Evolutionary conservation across 116 monocot species (phyloP), one percentile per base, ranked within the genome.

Genomic region (Trichopus zeylanicus): DNA sequence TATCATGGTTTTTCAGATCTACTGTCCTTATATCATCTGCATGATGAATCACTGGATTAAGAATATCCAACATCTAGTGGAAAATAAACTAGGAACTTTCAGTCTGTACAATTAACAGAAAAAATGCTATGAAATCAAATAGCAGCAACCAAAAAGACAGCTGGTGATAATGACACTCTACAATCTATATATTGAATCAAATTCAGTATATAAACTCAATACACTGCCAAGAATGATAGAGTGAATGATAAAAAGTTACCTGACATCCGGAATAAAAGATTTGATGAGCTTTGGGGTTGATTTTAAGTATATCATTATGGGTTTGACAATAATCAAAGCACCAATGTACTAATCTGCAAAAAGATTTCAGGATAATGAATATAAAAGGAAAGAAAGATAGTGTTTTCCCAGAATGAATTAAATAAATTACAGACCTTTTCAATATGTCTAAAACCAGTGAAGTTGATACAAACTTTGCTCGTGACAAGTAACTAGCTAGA

Each of bases 381-480:
- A 1, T n/a, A 37, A 62, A 15, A 38, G 4, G 19, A 63, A 20
- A 25, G 25, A 28, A 57, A 22, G 29, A 51, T 19, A 63, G 13
- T 47, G 55, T 49, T 61, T 46, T 33, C 30, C 31, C 26, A 63
- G 48, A 15, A 35, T 18, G 15, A 15, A 28, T 3, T 12, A 35
- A 15, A 23, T n/a, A n/a, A 60, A 10, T 22, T 22, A 60, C 64
- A 38, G 13, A 88, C 98, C 85, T 82, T 82, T 73, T 55, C 42
- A 98, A 49, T 55, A 77, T 78, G 27, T 57, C 59, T 19, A 63
- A 48, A 65, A 82, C 82, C 48, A 67, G 24, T 22, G 68, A 60
- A 54, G 80, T 62, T 31, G 91, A 78, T 59, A 91, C 60, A 69
- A 98, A 98, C 65, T 80, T 98, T 56, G 98, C 98, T 47, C 98